phyloP scores from a whole-genome alignment of 306 rosid genomes.

The Sindora glabra region DNA sequence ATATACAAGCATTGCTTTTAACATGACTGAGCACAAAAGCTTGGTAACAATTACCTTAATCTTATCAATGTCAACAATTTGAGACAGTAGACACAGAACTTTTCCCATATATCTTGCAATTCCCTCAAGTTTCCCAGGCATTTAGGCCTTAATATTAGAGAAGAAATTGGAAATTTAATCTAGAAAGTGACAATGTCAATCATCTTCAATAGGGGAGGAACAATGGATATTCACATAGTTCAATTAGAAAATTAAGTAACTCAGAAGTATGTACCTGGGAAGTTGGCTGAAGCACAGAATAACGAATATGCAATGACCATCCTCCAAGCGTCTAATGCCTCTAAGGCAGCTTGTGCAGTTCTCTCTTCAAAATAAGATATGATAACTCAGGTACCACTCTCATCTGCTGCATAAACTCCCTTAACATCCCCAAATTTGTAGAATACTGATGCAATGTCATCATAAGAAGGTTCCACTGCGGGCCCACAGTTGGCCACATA shows the following conservation, averaged over 20 bases:
- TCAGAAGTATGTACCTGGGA: conserved; percentile 23
- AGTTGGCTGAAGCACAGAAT: conserved; percentile 54
- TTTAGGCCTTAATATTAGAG: neutral
- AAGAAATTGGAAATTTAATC: neutral
- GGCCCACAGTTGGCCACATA: conserved; percentile 85
- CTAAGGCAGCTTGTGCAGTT: conserved; percentile 52
- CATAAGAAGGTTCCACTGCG: conserved; percentile 53
- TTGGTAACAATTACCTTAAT: neutral
- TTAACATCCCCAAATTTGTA: conserved; percentile 50
- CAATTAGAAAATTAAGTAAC: neutral
- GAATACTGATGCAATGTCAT: conserved; percentile 45
- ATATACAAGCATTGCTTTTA: neutral
- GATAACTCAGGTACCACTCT: conserved; percentile 73
- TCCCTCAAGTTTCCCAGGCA: neutral
- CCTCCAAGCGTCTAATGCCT: conserved; percentile 57
- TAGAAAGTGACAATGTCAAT: neutral
- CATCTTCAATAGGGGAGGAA: too few species aligned
- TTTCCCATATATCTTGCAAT: neutral
- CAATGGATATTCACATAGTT: neutral
- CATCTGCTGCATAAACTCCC: conserved; percentile 72
- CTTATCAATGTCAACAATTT: neutral
- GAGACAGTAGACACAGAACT: neutral
- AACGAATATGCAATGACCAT: conserved; percentile 64
- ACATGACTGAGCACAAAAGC: neutral
- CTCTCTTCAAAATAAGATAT: conserved; percentile 41